Percentiles rank a stretch among this genome's conserved stretches.
Evolutionary conservation across 768 basidiomycete species (phyloP).

Genomic region (Tylopilus subfusipes): DNA sequence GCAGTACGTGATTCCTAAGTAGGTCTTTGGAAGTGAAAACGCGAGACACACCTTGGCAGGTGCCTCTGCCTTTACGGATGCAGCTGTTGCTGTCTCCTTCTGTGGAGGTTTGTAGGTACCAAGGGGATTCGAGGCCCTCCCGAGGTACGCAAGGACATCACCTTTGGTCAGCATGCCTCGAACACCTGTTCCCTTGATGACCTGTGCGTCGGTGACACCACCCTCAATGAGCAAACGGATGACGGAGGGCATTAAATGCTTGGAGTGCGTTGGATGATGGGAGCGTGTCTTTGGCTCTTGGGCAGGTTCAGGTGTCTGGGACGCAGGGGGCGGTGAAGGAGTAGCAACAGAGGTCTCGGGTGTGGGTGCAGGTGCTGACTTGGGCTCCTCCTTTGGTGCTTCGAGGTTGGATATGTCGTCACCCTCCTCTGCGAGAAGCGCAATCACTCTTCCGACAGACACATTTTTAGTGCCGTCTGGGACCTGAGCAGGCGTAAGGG

Average conservation of each 20-base stretch:
- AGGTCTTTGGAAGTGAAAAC: background rate
- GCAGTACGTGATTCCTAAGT: background rate
- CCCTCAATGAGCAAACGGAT: slow-evolving; percentile 66
- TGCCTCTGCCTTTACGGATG: slow-evolving; percentile 35
- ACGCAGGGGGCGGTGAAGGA: slow-evolving; percentile 15
- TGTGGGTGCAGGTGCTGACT: slow-evolving; percentile 13
- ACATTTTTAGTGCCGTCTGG: slow-evolving; percentile 81
- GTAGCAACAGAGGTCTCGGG: slow-evolving; percentile 22
- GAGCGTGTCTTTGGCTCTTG: slow-evolving; percentile 33
- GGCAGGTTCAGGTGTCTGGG: slow-evolving; percentile 22
- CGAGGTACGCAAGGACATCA: slow-evolving; percentile 83
- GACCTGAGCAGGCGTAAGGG: slow-evolving; percentile 38
- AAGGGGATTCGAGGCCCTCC: slow-evolving; percentile 72
- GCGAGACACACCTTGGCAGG: slow-evolving; percentile 34
- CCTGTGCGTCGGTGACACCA: slow-evolving; percentile 51
- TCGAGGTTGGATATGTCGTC: slow-evolving; percentile 90
- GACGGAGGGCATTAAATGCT: slow-evolving; percentile 89
- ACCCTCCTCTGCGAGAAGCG: slow-evolving; percentile 91
- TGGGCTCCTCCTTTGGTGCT: slow-evolving; percentile 43
- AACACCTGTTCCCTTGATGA: slow-evolving; percentile 84
- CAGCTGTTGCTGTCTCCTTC: slow-evolving; percentile 20
- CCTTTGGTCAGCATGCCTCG: slow-evolving; percentile 96
- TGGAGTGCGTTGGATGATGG: slow-evolving; percentile 46
- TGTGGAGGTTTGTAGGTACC: slow-evolving; percentile 64
- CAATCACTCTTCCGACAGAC: slow-evolving; percentile 84